phyloP scores from a whole-genome alignment of 371 early-diverging fungal species.

The Mortierella polycephala region DNA sequence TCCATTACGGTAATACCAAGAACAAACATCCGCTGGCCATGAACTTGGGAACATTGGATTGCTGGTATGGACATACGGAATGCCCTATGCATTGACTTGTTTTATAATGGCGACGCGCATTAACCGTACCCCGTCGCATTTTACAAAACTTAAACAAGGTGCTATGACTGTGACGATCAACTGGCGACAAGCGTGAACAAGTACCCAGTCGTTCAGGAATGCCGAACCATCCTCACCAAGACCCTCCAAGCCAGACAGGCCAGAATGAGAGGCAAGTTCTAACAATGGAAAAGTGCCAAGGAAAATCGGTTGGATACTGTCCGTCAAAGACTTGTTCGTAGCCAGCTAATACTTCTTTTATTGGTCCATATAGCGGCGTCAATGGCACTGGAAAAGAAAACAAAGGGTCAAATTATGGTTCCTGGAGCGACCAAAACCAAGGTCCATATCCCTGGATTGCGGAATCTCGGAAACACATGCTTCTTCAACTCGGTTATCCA shows the following conservation, averaged over 20 bases:
- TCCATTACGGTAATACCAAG: conserved; percentile 24
- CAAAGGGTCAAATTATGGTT: conserved; percentile 5
- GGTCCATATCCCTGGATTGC: conserved; percentile 70
- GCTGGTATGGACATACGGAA: conserved; percentile 28
- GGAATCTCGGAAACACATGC: conserved; percentile 92
- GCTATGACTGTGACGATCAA: conserved; percentile 46
- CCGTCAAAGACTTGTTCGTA: neutral
- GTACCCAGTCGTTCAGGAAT: conserved; percentile 37
- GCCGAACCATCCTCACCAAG: conserved; percentile 20
- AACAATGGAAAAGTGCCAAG: too few relatives aligned
- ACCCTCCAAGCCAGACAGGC: conserved; percentile 25
- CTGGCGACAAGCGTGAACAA: conserved; percentile 27
- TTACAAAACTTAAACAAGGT: conserved; percentile 29
- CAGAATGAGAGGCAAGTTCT: conserved; percentile 25
- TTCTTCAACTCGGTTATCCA: conserved; percentile 92
- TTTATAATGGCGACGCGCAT: neutral
- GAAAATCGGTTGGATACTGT: neutral
- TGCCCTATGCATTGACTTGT: neutral
- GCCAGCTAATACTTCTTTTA: conserved; percentile 3
- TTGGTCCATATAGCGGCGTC: too few relatives aligned
- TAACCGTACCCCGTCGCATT: neutral
- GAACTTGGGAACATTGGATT: conserved; percentile 30
- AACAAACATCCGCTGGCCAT: conserved; percentile 44
- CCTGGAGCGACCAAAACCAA: conserved; percentile 30
- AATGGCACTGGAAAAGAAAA: conserved; percentile 27